These are phyloP conservation scores for Cercospora nicotianae DNA, from an alignment of 2,329 filamentous ascomycete species.

Conservation along the genomic window DNA sequence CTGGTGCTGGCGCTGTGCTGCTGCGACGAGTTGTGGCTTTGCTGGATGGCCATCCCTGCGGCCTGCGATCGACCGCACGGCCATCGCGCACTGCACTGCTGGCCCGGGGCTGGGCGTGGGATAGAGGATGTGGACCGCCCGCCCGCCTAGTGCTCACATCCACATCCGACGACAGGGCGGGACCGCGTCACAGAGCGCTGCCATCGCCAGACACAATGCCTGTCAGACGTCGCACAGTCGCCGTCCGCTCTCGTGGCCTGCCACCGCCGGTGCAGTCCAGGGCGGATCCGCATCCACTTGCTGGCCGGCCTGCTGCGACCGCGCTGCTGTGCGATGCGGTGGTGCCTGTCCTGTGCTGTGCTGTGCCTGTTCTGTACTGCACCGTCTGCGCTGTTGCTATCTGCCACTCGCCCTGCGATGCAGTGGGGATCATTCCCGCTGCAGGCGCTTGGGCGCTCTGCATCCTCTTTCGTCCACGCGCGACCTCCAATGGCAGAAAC, in stretches of 20 bases:
- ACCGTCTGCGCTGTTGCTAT: background rate
- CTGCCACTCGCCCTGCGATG: slow-evolving; percentile 9
- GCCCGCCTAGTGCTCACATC: background rate
- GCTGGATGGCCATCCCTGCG: slow-evolving; percentile 17
- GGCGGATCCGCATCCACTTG: background rate
- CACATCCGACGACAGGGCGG: background rate
- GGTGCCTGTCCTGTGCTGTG: background rate
- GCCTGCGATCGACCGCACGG: slow-evolving; percentile 4
- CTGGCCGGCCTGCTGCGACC: background rate
- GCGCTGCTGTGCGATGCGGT: background rate
- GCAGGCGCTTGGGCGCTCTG: slow-evolving; percentile 24
- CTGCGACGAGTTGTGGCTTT: slow-evolving; percentile 9
- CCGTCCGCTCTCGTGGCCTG: background rate
- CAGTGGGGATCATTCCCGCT: slow-evolving; percentile 22
- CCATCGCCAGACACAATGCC: background rate
- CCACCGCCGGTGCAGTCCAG: background rate
- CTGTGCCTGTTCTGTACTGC: background rate
- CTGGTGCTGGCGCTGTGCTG: background rate
- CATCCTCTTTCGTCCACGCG: background rate
- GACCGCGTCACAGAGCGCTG: background rate
- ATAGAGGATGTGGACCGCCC: background rate
- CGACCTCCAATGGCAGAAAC: slow-evolving; percentile 26
- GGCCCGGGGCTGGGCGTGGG: slow-evolving; percentile 14
- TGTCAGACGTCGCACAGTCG: slow-evolving; percentile 1
- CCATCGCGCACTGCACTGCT: slow-evolving; percentile 1